Evolutionary conservation across 129 eudicot genomes (phyloP).

Genomic region (Sambucus nigra): DNA sequence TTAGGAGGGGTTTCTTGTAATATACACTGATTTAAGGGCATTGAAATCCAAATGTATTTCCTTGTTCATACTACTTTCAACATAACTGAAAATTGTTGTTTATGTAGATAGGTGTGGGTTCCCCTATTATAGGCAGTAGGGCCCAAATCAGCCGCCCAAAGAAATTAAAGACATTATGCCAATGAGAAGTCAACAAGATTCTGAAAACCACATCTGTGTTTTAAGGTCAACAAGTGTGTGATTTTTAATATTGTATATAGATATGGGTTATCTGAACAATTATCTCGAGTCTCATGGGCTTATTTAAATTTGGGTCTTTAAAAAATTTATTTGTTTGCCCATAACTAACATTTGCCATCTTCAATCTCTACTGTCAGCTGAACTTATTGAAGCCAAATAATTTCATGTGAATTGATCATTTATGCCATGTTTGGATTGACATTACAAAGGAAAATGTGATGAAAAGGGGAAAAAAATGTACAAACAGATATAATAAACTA

Average conservation of each 20-base stretch:
- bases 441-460: too few species aligned
- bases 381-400: constrained; percentile 17
- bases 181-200: constrained; percentile 35
- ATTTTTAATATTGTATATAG: neutral
- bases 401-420: too few species aligned
- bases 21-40: too few species aligned
- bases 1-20: too few species aligned
- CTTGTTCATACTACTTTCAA: too few species aligned
- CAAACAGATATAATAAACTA: too few species aligned
- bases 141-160: constrained; percentile 20
- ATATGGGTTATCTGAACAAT: constrained; percentile 3
- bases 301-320: neutral
- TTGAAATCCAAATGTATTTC: too few species aligned
- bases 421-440: too few species aligned
- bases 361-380: constrained; percentile 34
- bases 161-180: constrained; percentile 28
- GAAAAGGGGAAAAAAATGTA: too few species aligned
- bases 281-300: neutral
- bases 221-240: neutral
- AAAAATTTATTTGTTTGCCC: constrained; percentile 19
- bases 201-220: neutral
- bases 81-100: too few species aligned
- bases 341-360: constrained; percentile 17
- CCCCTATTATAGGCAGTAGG: constrained; percentile 5
- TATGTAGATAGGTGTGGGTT: constrained; percentile 3